These are phyloP conservation scores for Cystobasidiaceae sp. DNA, from an alignment of 1,284 basidiomycete genomes.

Conservation along the genomic window DNA sequence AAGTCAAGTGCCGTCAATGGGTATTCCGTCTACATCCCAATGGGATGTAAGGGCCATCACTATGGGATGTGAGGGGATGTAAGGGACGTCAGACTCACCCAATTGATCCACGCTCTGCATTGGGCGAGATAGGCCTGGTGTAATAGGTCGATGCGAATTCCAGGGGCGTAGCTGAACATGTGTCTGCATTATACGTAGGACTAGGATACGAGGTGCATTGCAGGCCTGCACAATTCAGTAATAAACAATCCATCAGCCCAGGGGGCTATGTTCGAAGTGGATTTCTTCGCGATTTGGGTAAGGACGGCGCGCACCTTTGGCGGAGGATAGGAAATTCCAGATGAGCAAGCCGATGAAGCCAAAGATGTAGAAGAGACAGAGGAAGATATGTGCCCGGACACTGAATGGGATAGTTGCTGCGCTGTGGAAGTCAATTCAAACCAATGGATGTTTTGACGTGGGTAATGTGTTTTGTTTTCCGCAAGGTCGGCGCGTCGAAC, in stretches of 20 bases:
- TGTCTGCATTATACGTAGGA: not conserved
- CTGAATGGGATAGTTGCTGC: not conserved
- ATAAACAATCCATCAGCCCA: not conserved
- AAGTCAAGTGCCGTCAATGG: too few relatives aligned
- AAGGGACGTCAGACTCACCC: not conserved
- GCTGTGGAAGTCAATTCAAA: too few relatives aligned
- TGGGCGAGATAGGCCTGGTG: not conserved
- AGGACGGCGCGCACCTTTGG: not conserved
- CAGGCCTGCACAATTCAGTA: not conserved
- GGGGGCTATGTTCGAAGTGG: not conserved
- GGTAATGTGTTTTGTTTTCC: not conserved
- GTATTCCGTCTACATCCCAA: too few relatives aligned
- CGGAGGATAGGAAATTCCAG: not conserved
- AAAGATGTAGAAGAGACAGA: not conserved
- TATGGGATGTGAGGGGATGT: not conserved
- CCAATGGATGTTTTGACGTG: not conserved
- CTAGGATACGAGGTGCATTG: not conserved
- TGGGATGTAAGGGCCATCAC: not conserved
- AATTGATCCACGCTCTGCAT: not conserved
- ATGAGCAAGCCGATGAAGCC: not conserved
- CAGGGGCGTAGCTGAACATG: not conserved
- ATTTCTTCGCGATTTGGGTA: not conserved
- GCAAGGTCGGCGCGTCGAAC: not conserved
- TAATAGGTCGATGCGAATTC: not conserved
- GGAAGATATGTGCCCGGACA: not conserved